Evolutionary conservation across 2,329 filamentous ascomycete species (phyloP).

Genomic region (Sporothrix euskadiensis): DNA sequence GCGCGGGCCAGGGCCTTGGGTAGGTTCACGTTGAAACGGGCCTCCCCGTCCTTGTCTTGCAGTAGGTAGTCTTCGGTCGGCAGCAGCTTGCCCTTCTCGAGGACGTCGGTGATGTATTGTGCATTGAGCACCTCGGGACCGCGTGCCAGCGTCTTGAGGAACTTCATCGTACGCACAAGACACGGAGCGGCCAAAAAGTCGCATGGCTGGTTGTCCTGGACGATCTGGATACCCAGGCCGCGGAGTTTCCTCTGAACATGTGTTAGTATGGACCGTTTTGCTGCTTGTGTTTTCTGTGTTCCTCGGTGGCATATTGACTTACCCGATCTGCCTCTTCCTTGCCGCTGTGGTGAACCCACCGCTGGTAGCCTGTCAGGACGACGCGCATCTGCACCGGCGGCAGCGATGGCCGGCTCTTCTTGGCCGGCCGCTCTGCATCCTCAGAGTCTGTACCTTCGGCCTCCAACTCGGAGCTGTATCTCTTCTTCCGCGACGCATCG

Average conservation of each 20-base stretch:
- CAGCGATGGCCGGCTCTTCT: constrained; percentile 62
- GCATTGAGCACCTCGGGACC: constrained; percentile 76
- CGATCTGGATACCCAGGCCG: constrained; percentile 77
- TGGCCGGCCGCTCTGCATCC: constrained; percentile 55
- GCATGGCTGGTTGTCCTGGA: constrained; percentile 72
- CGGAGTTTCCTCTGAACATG: constrained; percentile 66
- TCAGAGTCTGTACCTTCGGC: constrained; percentile 46
- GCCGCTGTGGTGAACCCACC: constrained; percentile 72
- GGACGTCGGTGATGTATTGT: constrained; percentile 73
- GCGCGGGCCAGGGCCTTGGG: constrained; percentile 69
- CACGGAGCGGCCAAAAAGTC: constrained; percentile 86
- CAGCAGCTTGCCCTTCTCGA: constrained; percentile 67
- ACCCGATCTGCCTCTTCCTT: constrained; percentile 74
- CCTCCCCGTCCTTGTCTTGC: constrained; percentile 71
- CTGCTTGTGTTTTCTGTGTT: not conserved
- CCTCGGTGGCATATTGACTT: not conserved
- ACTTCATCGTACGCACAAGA: constrained; percentile 89
- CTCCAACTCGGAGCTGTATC: constrained; percentile 25
- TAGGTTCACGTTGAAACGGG: constrained; percentile 68
- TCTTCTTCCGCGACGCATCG: constrained; percentile 52
- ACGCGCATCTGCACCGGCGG: constrained; percentile 72
- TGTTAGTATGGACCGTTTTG: not conserved
- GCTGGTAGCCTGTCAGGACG: constrained; percentile 78
- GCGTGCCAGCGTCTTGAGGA: constrained; percentile 80
- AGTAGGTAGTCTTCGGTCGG: constrained; percentile 67